Percentiles rank a stretch among this genome's conserved stretches.
Evolutionary conservation across 768 basidiomycete genomes (phyloP).

Genomic region (Naganishia randhawae): DNA sequence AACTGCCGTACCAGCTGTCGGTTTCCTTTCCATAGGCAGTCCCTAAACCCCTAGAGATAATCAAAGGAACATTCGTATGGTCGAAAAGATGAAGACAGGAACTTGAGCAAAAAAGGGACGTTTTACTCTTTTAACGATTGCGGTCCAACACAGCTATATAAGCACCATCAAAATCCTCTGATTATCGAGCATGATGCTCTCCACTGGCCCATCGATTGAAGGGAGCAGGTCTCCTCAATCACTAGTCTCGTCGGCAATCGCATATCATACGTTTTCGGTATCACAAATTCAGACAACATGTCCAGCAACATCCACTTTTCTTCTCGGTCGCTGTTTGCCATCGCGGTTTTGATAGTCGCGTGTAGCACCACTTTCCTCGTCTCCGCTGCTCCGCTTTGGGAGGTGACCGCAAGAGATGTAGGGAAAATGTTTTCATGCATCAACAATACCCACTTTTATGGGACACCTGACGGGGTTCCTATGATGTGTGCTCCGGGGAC

Average conservation of each 20-base stretch:
- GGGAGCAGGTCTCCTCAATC: neutral
- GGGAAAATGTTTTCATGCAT: too few relatives aligned
- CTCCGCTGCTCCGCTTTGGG: neutral
- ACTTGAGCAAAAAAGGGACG: neutral
- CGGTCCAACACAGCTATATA: neutral
- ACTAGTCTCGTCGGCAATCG: neutral
- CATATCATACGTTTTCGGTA: neutral
- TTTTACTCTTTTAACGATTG: neutral
- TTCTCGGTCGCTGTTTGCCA: neutral
- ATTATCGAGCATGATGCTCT: neutral
- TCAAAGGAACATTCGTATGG: neutral
- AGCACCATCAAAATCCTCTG: neutral
- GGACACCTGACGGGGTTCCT: neutral
- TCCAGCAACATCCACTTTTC: neutral
- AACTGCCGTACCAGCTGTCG: too few relatives aligned
- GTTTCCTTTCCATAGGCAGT: neutral
- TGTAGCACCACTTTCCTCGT: neutral
- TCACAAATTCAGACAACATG: neutral
- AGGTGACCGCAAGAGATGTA: too few relatives aligned
- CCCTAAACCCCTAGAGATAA: neutral
- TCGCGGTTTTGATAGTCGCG: neutral
- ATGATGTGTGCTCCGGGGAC: neutral
- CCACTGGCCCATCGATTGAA: neutral
- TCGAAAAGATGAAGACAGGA: neutral
- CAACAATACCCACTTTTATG: neutral